Evolutionary conservation across 1,284 basidiomycete species (phyloP).

Genomic region (Polyporus tsugae): DNA sequence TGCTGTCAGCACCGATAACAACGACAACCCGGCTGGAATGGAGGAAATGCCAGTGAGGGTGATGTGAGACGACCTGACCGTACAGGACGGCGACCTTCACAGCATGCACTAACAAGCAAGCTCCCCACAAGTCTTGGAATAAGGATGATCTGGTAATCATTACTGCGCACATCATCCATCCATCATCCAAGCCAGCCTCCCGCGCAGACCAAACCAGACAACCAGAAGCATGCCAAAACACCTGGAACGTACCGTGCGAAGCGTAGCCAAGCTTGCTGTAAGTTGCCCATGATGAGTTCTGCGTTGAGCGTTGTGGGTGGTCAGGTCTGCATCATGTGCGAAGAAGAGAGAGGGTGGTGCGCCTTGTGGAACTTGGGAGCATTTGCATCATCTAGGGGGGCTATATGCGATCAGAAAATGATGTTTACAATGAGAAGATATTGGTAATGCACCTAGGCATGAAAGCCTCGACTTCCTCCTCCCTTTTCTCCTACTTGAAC

Average conservation of each 20-base stretch:
- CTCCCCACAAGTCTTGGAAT: slow-evolving; percentile 86
- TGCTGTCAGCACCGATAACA: slow-evolving; percentile 10
- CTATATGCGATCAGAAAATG: no score
- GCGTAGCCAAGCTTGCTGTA: slow-evolving; percentile 33
- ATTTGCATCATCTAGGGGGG: no score
- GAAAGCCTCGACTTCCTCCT: no score
- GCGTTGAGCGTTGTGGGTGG: background rate
- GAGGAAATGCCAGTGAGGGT: slow-evolving; percentile 44
- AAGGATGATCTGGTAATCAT: slow-evolving; percentile 86
- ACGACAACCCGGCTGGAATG: slow-evolving; percentile 17
- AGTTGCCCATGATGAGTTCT: slow-evolving; percentile 33
- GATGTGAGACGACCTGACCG: slow-evolving; percentile 52
- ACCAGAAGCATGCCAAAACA: no score
- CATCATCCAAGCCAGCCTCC: background rate
- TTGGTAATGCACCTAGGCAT: no score
- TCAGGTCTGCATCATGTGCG: slow-evolving; percentile 33
- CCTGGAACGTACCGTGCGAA: slow-evolving; percentile 37
- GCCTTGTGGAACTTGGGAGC: no score
- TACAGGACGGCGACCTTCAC: slow-evolving; percentile 65
- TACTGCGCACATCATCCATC: no score
- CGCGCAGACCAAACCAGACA: background rate
- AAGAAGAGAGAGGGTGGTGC: no score
- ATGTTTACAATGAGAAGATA: no score
- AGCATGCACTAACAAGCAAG: slow-evolving; percentile 67
- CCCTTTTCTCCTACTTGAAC: no score